Conservation (phyloP, 164 flowering plant genomes). For the Tinospora cordifolia region DNA sequence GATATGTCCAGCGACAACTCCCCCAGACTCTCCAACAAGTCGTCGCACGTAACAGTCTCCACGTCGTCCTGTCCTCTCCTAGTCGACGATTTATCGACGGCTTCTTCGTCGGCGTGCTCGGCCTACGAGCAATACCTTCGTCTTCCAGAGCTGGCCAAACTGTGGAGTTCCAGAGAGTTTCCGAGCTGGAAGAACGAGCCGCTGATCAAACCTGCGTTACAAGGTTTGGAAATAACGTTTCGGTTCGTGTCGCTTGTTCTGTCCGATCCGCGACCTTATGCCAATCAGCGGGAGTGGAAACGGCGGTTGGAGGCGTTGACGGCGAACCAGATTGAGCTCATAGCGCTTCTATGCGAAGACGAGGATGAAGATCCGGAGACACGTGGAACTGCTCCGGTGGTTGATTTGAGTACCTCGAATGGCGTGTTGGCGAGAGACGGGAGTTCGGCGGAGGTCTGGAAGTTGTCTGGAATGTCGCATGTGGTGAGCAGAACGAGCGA, state of each 20-base stretch:
- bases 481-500: slow-evolving; percentile 63
- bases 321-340: slow-evolving; percentile 49
- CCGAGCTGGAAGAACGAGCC: slow-evolving; percentile 63
- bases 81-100: slow-evolving; percentile 5
- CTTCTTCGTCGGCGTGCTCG: slow-evolving; percentile 33
- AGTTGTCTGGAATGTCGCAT: slow-evolving; percentile 33
- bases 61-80: slow-evolving; percentile 9
- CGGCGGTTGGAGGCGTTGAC: slow-evolving; percentile 61
- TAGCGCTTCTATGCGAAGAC: slow-evolving; percentile 57
- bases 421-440: slow-evolving; percentile 49
- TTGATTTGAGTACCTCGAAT: slow-evolving; percentile 35
- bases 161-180: slow-evolving; percentile 54
- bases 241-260: slow-evolving; percentile 59
- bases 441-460: slow-evolving; percentile 77
- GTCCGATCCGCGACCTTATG: slow-evolving; percentile 69
- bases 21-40: slow-evolving; percentile 12
- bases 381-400: slow-evolving; percentile 51
- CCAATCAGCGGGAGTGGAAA: slow-evolving; percentile 60
- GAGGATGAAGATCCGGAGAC: slow-evolving; percentile 28
- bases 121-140: slow-evolving; percentile 70
- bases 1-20: slow-evolving; percentile 11
- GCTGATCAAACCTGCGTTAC: slow-evolving; percentile 62
- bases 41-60: slow-evolving; percentile 6
- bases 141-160: slow-evolving; percentile 53
- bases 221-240: slow-evolving; percentile 79